A percentile compares a stretch with the other conserved stretches of the same genome.
These are phyloP conservation scores for Larix kaempferi DNA, from an alignment of 75 land plant genomes.

Conservation along the genomic window DNA sequence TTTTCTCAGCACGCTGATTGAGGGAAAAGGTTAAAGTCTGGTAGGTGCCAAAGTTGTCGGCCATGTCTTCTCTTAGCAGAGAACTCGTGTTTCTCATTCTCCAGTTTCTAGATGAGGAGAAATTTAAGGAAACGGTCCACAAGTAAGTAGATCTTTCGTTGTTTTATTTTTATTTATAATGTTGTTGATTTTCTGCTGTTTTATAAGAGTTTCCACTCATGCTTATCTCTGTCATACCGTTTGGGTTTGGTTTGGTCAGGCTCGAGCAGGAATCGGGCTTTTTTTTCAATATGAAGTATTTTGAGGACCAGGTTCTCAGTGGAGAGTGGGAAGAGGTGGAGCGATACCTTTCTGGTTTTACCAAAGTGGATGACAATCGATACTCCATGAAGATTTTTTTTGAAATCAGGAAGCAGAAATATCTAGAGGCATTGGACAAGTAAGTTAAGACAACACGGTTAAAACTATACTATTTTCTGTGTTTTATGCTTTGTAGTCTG, in stretches of 20 bases:
- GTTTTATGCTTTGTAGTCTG: neutral
- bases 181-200: neutral
- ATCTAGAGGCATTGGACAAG: conserved; percentile 44
- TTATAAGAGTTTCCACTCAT: neutral
- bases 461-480: neutral
- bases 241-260: conserved; percentile 13
- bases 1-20: neutral
- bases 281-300: conserved; percentile 42
- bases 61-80: conserved; percentile 47
- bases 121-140: conserved; percentile 53
- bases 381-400: conserved; percentile 52
- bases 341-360: conserved; percentile 40
- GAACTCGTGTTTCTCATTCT: conserved; percentile 50
- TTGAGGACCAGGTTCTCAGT: conserved; percentile 33
- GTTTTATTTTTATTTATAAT: neutral
- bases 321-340: conserved; percentile 48
- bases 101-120: conserved; percentile 51
- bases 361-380: conserved; percentile 42
- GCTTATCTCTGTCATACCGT: neutral
- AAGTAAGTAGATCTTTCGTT: conserved; percentile 28
- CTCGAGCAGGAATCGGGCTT: conserved; percentile 48
- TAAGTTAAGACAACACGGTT: neutral
- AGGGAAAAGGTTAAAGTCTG: neutral
- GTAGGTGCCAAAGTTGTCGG: neutral
- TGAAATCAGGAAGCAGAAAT: conserved; percentile 44